phyloP scores from a whole-genome alignment of 306 rosid species.

The Lithocarpus polystachyus region DNA sequence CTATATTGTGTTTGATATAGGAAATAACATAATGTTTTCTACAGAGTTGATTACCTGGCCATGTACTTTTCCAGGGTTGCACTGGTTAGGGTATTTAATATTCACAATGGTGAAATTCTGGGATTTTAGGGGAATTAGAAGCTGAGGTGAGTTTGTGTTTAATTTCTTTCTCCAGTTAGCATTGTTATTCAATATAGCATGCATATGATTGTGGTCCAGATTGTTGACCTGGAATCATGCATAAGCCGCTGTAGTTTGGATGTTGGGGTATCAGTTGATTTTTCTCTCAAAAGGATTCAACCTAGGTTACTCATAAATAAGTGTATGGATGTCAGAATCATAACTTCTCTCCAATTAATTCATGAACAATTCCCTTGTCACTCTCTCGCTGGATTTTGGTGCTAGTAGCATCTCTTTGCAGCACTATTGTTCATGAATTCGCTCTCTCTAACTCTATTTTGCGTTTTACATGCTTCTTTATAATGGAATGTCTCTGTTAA shows the following conservation, averaged over 20 bases:
- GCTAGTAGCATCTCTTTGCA: neutral
- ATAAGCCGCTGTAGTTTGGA: neutral
- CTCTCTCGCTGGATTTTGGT: neutral
- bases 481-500: neutral
- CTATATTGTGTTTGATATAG: neutral
- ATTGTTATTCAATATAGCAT: neutral
- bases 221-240: neutral
- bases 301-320: neutral
- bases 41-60: conserved; percentile 1
- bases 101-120: neutral
- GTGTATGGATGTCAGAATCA: neutral
- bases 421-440: too few species aligned
- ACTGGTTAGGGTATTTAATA: neutral
- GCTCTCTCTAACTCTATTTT: neutral
- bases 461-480: neutral
- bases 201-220: neutral
- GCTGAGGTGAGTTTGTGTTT: neutral
- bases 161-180: neutral
- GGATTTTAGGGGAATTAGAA: neutral
- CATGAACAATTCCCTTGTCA: neutral
- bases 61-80: neutral
- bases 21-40: neutral
- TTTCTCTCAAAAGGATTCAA: neutral
- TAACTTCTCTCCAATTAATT: neutral
- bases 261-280: neutral